phyloP scores from a whole-genome alignment of 1,284 basidiomycete species.

The Takashimella tepidaria region DNA sequence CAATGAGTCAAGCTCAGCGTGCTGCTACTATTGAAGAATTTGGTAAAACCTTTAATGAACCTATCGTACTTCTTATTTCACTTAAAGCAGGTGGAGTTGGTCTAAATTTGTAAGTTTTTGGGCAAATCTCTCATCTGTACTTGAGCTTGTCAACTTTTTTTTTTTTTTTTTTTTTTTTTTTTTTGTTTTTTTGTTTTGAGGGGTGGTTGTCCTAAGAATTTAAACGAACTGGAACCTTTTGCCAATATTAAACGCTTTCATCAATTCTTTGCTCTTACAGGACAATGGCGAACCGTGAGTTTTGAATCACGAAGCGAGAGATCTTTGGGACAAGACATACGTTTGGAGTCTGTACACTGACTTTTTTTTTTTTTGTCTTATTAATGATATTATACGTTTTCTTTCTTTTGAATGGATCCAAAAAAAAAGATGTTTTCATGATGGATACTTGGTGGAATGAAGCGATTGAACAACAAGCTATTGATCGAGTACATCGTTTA shows the following conservation, averaged over 20 bases:
- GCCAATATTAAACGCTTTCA: too few species aligned
- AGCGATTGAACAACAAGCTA: conserved; percentile 78
- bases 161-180: background rate
- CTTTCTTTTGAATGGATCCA: too few species aligned
- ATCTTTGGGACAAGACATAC: background rate
- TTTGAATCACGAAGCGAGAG: background rate
- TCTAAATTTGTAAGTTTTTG: conserved; percentile 67
- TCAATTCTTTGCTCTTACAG: too few species aligned
- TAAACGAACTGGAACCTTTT: too few species aligned
- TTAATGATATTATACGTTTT: too few species aligned
- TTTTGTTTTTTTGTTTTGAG: too few species aligned
- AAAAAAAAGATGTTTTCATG: conserved; percentile 92
- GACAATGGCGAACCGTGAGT: conserved; percentile 41
- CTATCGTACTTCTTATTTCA: conserved; percentile 79
- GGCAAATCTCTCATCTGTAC: too few species aligned
- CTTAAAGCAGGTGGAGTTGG: conserved; percentile 94
- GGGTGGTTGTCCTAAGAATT: background rate
- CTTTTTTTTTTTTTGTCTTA: background rate
- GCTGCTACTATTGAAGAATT: conserved; percentile 70
- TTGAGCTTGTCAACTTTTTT: too few species aligned
- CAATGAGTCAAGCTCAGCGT: conserved; percentile 82
- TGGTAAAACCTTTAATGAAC: conserved; percentile 59
- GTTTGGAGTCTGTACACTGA: too few species aligned
- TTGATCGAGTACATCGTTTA: conserved; percentile 54
- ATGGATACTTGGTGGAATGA: conserved; percentile 98